Conservation (phyloP, 768 basidiomycete genomes). For the Boletus speciosus region DNA sequence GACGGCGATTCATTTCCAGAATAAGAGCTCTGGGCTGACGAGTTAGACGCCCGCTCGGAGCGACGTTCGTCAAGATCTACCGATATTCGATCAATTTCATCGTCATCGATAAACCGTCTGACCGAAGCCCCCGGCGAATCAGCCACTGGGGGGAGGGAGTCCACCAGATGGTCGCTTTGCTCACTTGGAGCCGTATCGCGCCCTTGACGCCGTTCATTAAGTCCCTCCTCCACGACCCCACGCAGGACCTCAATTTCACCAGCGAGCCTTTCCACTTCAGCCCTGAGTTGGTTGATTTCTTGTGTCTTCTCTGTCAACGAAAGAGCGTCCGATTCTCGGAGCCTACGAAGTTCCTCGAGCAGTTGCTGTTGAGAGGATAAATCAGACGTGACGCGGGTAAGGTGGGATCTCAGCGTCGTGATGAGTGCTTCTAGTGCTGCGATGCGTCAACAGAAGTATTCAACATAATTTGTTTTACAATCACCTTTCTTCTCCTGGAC, state of each 20-base stretch:
- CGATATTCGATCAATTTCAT: conserved; percentile 60
- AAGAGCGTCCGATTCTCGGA: conserved; percentile 60
- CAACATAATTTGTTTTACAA: conserved; percentile 4
- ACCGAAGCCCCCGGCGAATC: conserved; percentile 8
- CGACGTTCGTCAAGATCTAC: conserved; percentile 66
- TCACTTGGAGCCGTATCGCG: conserved; percentile 38
- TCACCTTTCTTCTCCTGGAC: conserved; percentile 89
- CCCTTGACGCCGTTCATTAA: conserved; percentile 63
- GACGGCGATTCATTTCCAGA: conserved; percentile 1
- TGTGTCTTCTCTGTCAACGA: conserved; percentile 55
- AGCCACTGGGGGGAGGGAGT: background rate
- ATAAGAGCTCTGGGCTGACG: conserved; percentile 20
- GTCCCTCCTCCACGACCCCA: conserved; percentile 82
- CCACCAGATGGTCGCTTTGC: background rate
- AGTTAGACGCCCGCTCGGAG: conserved; percentile 42
- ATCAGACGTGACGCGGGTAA: conserved; percentile 74
- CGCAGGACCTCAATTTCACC: conserved; percentile 86
- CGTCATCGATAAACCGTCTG: conserved; percentile 48
- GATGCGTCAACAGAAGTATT: conserved; percentile 10
- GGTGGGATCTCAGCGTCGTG: conserved; percentile 64
- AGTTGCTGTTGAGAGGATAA: conserved; percentile 73
- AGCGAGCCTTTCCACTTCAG: conserved; percentile 77
- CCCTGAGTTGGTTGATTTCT: conserved; percentile 64
- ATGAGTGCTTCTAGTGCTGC: conserved; percentile 82
- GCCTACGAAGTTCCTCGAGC: conserved; percentile 58